Evolutionary conservation across 139 green algal genomes (phyloP).

Genomic region (Ettlia oleoabundans): DNA sequence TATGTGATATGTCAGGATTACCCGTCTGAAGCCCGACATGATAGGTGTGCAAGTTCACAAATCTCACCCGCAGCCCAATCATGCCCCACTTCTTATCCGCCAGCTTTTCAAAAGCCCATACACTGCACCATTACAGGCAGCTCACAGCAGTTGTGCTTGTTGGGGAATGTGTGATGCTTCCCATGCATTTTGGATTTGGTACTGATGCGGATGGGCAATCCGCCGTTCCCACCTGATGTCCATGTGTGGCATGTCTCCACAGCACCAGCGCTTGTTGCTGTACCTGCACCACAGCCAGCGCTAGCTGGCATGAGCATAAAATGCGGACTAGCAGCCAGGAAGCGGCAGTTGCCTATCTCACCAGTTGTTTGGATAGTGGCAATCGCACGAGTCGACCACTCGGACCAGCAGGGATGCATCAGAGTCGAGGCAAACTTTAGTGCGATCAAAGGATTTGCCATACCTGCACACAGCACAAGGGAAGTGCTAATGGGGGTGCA

Average conservation of each 20-base stretch:
- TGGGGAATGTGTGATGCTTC: slow-evolving; percentile 32
- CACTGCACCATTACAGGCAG: too few relatives aligned
- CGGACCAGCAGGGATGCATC: slow-evolving; percentile 23
- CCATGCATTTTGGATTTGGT: too few relatives aligned
- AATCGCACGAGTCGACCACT: slow-evolving; percentile 36
- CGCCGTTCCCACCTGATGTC: too few relatives aligned
- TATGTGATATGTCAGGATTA: too few relatives aligned
- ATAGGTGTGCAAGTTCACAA: too few relatives aligned
- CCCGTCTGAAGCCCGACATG: too few relatives aligned
- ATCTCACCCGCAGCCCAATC: slow-evolving; percentile 17
- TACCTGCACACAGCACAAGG: slow-evolving; percentile 4
- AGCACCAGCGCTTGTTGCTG: too few relatives aligned
- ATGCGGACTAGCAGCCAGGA: too few relatives aligned
- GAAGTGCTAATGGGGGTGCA: not conserved
- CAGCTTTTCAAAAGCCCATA: slow-evolving; percentile 47
- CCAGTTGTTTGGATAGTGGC: slow-evolving; percentile 9
- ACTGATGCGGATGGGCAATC: too few relatives aligned
- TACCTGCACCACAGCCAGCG: too few relatives aligned
- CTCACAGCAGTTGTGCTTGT: slow-evolving; percentile 53
- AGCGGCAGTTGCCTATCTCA: not conserved
- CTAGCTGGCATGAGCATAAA: too few relatives aligned
- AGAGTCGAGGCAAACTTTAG: slow-evolving; percentile 17
- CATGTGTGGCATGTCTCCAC: too few relatives aligned
- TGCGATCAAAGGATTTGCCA: slow-evolving; percentile 22
- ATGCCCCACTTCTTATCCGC: slow-evolving; percentile 35